Evolutionary conservation across 2,329 filamentous ascomycete genomes (phyloP), one percentile per base, ranked within the genome.

Genomic region (Macrophomina tecta): DNA sequence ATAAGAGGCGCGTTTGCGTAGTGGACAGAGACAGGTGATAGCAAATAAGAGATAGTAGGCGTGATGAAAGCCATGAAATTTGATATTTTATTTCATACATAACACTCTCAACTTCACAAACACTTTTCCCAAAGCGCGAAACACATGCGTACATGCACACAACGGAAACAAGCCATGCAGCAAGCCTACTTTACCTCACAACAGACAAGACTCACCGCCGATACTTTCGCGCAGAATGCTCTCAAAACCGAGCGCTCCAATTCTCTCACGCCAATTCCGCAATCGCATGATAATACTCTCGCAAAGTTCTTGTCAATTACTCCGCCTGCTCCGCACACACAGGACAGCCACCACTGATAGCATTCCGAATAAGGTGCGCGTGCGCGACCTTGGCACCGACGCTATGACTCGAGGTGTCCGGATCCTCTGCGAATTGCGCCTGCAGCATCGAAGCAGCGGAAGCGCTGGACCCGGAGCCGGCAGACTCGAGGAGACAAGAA

Each of bases 301-400:
- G 12, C n/a, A 23, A 2, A 11, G 18, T 28, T 2, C 34, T 9
- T 28, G 23, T 14, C 34, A 23, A 32, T n/a, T 67, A 60, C 48
- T 67, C 65, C 16, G 36, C 38, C 3, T 40, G 28, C 48, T 63
- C 65, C 6, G 56, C 52, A 51, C 69, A 70, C 23, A 69, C 51
- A 30, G 61, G 52, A 49, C 90, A 92, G 0, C 89, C 90, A 8
- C 84, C 85, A 53, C 83, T 81, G 42, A 94, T 84, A 68, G 87
- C 87, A 72, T 94, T 91, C 71, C 89, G 85, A 68, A 97, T 79
- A 65, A 97, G 77, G 69, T 93, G 86, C 46, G 94, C 93, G 75
- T 93, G 92, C 70, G 91, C 95, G 34, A 97, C 93, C 79, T 97
- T 97, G 36, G 90, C 88, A 0, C 92, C 91, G 6, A 98, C 89